phyloP scores from a whole-genome alignment of 148 eudicot species.

The Polygonum aviculare region DNA sequence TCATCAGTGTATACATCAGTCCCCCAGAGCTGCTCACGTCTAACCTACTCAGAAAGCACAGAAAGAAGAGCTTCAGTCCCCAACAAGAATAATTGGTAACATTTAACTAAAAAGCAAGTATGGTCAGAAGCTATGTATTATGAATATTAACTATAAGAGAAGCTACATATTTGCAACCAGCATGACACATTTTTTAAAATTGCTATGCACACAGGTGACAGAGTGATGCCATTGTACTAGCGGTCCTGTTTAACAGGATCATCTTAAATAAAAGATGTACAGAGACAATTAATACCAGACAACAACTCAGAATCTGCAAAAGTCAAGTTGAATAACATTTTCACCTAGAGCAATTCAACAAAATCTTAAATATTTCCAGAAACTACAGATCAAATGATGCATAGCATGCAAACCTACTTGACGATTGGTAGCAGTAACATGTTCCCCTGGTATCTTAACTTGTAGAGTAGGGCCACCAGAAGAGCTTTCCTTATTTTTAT shows the following conservation, averaged over 20 bases:
- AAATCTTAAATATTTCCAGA: background rate
- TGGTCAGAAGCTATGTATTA: background rate
- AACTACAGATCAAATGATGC: background rate
- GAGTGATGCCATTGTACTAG: background rate
- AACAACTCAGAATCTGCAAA: background rate
- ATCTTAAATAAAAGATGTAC: background rate
- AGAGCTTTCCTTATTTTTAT: slow-evolving; percentile 44
- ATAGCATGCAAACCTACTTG: slow-evolving; percentile 45
- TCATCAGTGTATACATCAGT: slow-evolving; percentile 94
- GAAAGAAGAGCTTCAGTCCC: background rate
- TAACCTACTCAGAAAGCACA: slow-evolving; percentile 46
- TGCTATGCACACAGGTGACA: background rate
- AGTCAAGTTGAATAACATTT: background rate
- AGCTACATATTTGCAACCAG: background rate
- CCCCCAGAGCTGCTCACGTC: slow-evolving; percentile 98
- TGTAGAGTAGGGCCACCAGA: slow-evolving; percentile 70
- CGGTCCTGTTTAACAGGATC: background rate
- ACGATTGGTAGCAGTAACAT: slow-evolving; percentile 91
- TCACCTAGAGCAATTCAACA: background rate
- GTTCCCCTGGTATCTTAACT: slow-evolving; percentile 84
- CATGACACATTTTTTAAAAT: background rate
- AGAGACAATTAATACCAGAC: background rate
- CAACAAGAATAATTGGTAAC: background rate
- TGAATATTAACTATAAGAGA: background rate
- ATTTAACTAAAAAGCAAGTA: background rate